Conservation (phyloP, 2,329 filamentous ascomycete species). For the Tolypocladium sp. region DNA sequence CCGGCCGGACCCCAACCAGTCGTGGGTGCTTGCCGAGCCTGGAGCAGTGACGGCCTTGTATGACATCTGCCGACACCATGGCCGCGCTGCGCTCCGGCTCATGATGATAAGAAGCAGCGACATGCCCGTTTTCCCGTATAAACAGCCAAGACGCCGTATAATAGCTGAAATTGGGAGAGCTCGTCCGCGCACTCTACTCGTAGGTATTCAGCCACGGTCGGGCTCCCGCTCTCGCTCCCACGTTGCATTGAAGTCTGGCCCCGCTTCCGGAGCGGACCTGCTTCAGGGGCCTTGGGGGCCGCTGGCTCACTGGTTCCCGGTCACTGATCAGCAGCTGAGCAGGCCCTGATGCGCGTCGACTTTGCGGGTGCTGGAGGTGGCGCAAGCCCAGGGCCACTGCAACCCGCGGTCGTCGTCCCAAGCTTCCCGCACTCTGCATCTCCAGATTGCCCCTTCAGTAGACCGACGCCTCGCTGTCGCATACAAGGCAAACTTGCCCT, state of each 20-base stretch:
- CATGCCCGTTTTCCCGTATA: background rate
- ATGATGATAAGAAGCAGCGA: background rate
- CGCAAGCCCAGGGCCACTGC: background rate
- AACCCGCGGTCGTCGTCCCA: background rate
- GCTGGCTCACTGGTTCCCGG: background rate
- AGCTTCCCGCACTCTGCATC: background rate
- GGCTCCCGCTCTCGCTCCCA: constrained; percentile 1
- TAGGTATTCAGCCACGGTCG: background rate
- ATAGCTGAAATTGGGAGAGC: no score
- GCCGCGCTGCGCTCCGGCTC: background rate
- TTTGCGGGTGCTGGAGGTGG: background rate
- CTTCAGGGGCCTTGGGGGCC: background rate
- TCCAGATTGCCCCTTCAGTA: background rate
- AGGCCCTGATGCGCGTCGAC: background rate
- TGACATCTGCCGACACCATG: background rate
- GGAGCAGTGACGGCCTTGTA: background rate
- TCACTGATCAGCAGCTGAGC: no score
- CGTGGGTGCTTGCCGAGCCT: background rate
- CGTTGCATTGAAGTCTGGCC: constrained; percentile 2
- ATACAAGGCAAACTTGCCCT: background rate
- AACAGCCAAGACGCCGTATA: no score
- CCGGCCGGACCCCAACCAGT: background rate
- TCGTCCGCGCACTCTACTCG: background rate
- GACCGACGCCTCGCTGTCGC: background rate
- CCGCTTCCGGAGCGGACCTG: background rate